Percentiles rank a stretch among this genome's conserved stretches.
Conservation (phyloP, 106 monocot genomes). For the Dioscorea alata region DNA sequence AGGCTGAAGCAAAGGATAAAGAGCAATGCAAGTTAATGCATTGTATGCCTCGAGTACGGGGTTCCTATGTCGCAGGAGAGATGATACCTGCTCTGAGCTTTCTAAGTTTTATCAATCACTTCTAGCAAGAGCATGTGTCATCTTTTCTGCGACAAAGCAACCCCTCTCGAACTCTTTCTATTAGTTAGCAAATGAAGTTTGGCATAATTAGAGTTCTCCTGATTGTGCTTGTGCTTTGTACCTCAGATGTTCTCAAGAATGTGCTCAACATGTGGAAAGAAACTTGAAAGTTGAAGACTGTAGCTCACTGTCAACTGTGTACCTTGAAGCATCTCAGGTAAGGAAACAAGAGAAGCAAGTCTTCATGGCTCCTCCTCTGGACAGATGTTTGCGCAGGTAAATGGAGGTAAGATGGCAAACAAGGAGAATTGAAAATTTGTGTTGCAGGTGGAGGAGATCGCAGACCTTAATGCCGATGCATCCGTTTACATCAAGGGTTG, state of each 20-base stretch:
- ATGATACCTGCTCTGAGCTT: slow-evolving; percentile 3
- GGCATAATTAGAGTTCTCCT: too few relatives aligned
- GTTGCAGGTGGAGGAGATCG: background rate
- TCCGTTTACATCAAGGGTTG: slow-evolving; percentile 92
- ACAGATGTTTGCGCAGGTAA: background rate
- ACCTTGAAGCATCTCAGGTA: slow-evolving; percentile 81
- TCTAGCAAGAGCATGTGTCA: background rate
- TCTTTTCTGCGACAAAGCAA: slow-evolving; percentile 21
- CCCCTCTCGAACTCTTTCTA: background rate
- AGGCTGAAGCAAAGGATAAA: background rate
- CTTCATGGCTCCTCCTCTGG: slow-evolving; percentile 64
- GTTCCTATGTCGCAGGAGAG: slow-evolving; percentile 21
- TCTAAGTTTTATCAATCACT: background rate
- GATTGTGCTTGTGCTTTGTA: too few relatives aligned
- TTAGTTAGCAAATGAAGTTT: background rate
- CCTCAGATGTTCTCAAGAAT: too few relatives aligned
- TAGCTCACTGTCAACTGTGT: slow-evolving; percentile 47
- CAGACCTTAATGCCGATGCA: slow-evolving; percentile 83
- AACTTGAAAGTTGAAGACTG: slow-evolving; percentile 3
- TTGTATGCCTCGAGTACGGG: background rate
- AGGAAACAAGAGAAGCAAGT: slow-evolving; percentile 67
- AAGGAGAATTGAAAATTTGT: background rate
- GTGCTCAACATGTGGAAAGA: background rate
- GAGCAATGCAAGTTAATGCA: background rate
- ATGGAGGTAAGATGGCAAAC: background rate